Evolutionary conservation across 768 basidiomycete genomes (phyloP).

Genomic region (Xerocomus potaroensis): DNA sequence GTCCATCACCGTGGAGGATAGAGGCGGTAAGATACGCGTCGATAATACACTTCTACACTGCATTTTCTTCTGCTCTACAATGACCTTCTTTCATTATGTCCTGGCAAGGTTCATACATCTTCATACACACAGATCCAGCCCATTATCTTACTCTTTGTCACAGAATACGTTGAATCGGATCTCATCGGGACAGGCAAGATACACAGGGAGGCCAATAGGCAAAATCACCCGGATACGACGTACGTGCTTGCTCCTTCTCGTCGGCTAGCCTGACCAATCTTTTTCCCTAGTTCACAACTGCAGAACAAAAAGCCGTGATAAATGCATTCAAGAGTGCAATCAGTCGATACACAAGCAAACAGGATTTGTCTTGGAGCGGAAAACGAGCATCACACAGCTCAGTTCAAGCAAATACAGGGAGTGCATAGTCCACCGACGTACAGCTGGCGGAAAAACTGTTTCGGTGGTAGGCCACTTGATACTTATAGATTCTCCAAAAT

Average conservation of each 20-base stretch:
- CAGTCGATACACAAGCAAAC: slow-evolving; percentile 38
- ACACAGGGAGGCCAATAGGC: slow-evolving; percentile 55
- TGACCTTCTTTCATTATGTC: slow-evolving; percentile 47
- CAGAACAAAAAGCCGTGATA: slow-evolving; percentile 23
- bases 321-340: slow-evolving; percentile 45
- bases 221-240: slow-evolving; percentile 17
- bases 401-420: too few relatives aligned
- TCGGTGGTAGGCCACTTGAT: too few relatives aligned
- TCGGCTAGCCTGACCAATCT: neutral
- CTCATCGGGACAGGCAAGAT: slow-evolving; percentile 73
- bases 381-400: too few relatives aligned
- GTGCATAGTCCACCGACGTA: too few relatives aligned
- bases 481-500: too few relatives aligned
- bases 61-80: slow-evolving; percentile 4
- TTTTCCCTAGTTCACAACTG: slow-evolving; percentile 13
- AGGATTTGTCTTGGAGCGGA: slow-evolving; percentile 69
- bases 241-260: neutral
- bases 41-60: too few relatives aligned
- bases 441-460: too few relatives aligned
- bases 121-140: neutral
- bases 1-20: too few relatives aligned
- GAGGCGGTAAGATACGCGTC: too few relatives aligned
- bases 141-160: slow-evolving; percentile 35
- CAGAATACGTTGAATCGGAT: slow-evolving; percentile 79
- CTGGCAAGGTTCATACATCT: slow-evolving; percentile 63